Conservation (phyloP, 2,329 filamentous ascomycete genomes). For the Fusarium sp. region DNA sequence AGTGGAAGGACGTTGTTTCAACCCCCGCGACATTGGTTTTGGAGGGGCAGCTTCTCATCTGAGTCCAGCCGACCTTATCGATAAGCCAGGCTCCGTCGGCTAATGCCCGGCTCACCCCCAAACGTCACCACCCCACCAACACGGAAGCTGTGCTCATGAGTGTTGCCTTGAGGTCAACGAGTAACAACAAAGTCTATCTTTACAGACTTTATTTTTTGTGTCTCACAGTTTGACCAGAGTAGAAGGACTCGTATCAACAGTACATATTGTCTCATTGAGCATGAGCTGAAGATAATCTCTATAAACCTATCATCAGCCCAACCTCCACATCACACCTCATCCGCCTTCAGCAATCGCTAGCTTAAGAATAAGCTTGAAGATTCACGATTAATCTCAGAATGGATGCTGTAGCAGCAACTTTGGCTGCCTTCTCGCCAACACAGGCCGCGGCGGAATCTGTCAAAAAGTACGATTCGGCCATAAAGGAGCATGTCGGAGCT, state of each 20-base stretch:
- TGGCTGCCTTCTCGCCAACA: constrained; percentile 59
- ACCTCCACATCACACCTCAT: constrained; percentile 21
- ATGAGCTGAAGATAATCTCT: constrained; percentile 18
- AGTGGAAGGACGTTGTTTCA: constrained; percentile 17
- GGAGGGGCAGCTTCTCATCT: constrained; percentile 24
- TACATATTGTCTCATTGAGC: constrained; percentile 1
- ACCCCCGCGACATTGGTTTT: constrained; percentile 28
- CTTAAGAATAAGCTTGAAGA: constrained; percentile 1
- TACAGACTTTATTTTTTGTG: background rate
- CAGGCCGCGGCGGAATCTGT: constrained; percentile 41
- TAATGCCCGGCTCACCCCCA: constrained; percentile 31
- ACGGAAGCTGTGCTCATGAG: constrained; percentile 38
- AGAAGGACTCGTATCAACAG: background rate
- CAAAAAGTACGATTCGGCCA: constrained; percentile 56
- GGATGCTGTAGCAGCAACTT: constrained; percentile 48
- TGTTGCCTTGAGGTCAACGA: constrained; percentile 37
- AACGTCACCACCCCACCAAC: constrained; percentile 41
- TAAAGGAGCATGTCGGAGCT: constrained; percentile 54
- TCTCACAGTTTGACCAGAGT: background rate
- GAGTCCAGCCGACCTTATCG: constrained; percentile 10
- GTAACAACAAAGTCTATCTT: constrained; percentile 19
- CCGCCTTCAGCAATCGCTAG: constrained; percentile 18
- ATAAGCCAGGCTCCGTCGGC: constrained; percentile 22
- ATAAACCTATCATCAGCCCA: constrained; percentile 16
- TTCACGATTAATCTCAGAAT: constrained; percentile 43